Evolutionary conservation across 2,329 filamentous ascomycete species (phyloP).

Genomic region (Catunica adiposa): DNA sequence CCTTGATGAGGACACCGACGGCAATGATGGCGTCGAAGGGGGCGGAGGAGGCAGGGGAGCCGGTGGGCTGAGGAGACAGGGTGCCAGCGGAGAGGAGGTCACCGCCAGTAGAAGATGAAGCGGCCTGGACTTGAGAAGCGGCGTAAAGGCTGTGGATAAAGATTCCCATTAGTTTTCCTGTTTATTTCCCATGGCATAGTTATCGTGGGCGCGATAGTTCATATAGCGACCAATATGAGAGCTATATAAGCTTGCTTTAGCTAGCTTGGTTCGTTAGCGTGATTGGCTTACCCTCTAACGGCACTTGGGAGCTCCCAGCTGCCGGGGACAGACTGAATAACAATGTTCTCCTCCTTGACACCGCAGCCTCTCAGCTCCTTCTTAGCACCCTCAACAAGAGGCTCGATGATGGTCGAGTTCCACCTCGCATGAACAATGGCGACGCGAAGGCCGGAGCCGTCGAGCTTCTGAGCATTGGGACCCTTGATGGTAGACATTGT

Average conservation of each 20-base stretch:
- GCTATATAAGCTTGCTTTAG: too few relatives aligned
- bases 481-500: constrained; percentile 29
- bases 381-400: constrained; percentile 66
- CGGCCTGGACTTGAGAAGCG: constrained; percentile 70
- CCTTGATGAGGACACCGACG: constrained; percentile 93
- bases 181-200: not conserved
- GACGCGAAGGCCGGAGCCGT: constrained; percentile 64
- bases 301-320: constrained; percentile 90
- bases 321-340: constrained; percentile 77
- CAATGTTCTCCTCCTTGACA: constrained; percentile 75
- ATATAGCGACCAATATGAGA: not conserved
- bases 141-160: constrained; percentile 49
- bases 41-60: constrained; percentile 28
- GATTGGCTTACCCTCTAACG: constrained; percentile 51
- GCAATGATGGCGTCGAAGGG: constrained; percentile 91
- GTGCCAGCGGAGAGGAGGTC: constrained; percentile 58
- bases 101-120: constrained; percentile 47
- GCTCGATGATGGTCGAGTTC: constrained; percentile 78
- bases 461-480: constrained; percentile 39
- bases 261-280: too few relatives aligned
- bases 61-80: constrained; percentile 32
- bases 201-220: not conserved
- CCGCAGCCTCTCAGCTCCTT: constrained; percentile 62
- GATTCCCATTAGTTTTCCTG: not conserved
- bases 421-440: constrained; percentile 93